Evolutionary conservation across 305 asterid genomes (phyloP).

Genomic region (Fraxinus greggii): DNA sequence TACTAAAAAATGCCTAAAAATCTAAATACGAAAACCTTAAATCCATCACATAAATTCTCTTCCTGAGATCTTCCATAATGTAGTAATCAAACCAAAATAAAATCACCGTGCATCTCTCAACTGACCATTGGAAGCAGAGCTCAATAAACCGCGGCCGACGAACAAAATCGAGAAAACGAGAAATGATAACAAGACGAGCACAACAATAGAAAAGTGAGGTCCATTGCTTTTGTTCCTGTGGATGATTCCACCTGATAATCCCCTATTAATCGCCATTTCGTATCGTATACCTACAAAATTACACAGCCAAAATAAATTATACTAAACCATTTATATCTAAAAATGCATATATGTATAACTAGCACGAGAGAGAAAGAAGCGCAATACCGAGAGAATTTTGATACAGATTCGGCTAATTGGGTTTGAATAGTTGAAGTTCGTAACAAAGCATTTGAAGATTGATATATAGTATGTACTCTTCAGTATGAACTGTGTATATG

Average conservation of each 20-base stretch:
- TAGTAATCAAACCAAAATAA: neutral
- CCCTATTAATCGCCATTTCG: conserved; percentile 59
- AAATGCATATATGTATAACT: neutral
- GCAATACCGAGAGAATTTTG: conserved; percentile 14
- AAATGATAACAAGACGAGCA: conserved; percentile 46
- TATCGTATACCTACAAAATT: conserved; percentile 37
- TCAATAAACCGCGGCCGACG: conserved; percentile 47
- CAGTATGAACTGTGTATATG: neutral
- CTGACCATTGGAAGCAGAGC: conserved; percentile 53
- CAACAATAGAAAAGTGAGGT: conserved; percentile 49
- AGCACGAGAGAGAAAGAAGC: conserved; percentile 14
- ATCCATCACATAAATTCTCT: neutral
- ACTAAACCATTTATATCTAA: conserved; percentile 21
- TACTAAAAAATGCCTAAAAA: neutral
- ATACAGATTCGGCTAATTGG: neutral
- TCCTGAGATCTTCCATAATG: neutral
- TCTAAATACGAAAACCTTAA: neutral
- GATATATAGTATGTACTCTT: neutral
- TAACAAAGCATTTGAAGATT: neutral
- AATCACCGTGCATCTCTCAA: neutral
- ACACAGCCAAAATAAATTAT: conserved; percentile 21
- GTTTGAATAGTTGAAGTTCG: neutral
- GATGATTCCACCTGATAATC: conserved; percentile 45
- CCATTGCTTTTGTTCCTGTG: conserved; percentile 44
- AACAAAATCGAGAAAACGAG: conserved; percentile 54